Evolutionary conservation across 306 rosid species (phyloP), one percentile per base, ranked within the genome.

Genomic region (Lotus japonicus): DNA sequence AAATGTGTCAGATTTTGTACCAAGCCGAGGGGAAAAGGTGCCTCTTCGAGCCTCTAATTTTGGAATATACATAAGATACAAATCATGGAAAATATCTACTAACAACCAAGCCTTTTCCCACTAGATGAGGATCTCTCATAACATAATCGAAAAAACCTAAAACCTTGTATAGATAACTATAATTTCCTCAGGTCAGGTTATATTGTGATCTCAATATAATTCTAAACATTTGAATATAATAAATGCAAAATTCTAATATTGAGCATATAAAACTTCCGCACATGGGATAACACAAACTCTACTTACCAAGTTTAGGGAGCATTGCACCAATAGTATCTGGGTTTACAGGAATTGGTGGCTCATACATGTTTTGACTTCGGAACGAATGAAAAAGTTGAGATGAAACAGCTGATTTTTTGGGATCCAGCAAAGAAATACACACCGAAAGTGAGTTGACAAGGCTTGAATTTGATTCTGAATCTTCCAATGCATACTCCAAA

Each of bases 371-470:
- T 72, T 90, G 99, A 65, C 82, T 81, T 71, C 95, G 95, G 72
- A 85, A 94, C 68, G 96, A 88, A 82, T 81, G 95, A 75, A 88
- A 88, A 69, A 86, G 72, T 36, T 90, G 72, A 66, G 96, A 90
- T 55, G 89, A 73, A 51, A 85, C 75, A 11, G 86, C 77, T 14
- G 89, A 85, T 84, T 87, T 83, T 84, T 82, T 88, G 36, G 97
- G 99, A 84, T 94, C 97, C 91, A 94, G 81, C 90, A 94, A 79
- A 71, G 95, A 88, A 77, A 90, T 94, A 72, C 97, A 94, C 67
- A 90, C 99, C 18, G 95, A 88, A 13, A 90, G 96, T 26, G 97
- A 86, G 81, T 94, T 81, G 59, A 90, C 90, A 68, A 94, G 95
- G 82, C 89, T 74, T 71, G 97, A 90, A 79, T 90, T 86, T 0